These are phyloP conservation scores for Arthrinium phaeospermum DNA, from an alignment of 2,329 filamentous ascomycete species.

Conservation along the genomic window DNA sequence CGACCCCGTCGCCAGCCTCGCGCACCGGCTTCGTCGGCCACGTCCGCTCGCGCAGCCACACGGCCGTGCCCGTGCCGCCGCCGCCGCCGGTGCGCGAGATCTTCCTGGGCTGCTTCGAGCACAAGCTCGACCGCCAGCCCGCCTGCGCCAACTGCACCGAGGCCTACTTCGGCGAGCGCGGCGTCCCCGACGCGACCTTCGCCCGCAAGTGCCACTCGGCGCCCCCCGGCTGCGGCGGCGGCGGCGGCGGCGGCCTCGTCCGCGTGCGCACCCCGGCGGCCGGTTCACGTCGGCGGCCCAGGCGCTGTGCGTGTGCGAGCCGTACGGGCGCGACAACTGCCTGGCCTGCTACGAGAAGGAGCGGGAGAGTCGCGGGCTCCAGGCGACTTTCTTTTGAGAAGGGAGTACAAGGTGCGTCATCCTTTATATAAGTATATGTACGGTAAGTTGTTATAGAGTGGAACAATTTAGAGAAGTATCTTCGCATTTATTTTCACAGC, in stretches of 20 bases:
- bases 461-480: neutral
- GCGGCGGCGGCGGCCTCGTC: no score
- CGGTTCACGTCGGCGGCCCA: neutral
- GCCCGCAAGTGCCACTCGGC: neutral
- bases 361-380: neutral
- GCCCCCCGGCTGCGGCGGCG: no score
- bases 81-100: neutral
- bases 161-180: conserved; percentile 1
- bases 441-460: neutral
- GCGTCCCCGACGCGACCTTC: neutral
- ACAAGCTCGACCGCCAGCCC: neutral
- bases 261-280: neutral
- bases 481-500: neutral
- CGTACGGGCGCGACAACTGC: neutral
- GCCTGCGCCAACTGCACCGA: neutral
- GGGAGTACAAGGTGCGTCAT: no score
- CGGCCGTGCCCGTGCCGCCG: neutral
- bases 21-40: neutral
- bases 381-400: conserved; percentile 12
- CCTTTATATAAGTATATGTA: neutral
- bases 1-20: neutral
- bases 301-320: neutral
- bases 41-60: conserved; percentile 1
- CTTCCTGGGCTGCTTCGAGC: neutral
- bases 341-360: conserved; percentile 18